phyloP scores from a whole-genome alignment of 345 rosid genomes.

The Anastatica hierochuntica region DNA sequence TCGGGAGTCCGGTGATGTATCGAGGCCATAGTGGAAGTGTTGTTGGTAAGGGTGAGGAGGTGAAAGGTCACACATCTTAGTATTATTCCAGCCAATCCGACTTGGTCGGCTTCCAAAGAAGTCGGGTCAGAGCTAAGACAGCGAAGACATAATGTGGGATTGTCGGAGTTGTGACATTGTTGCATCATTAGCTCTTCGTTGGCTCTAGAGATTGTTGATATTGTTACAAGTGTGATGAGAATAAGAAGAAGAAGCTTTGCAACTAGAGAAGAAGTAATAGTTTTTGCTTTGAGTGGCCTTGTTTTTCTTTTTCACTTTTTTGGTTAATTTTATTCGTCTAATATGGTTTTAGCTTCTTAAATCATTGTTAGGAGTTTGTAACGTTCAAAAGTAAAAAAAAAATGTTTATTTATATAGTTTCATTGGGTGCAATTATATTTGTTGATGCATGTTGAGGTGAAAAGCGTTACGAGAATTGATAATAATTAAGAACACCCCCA shows the following conservation, averaged over 20 bases:
- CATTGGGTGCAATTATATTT: constrained; percentile 9
- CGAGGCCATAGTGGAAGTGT: constrained; percentile 1
- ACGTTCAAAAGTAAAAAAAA: constrained; percentile 17
- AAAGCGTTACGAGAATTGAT: background rate
- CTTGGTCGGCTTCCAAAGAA: constrained; percentile 1
- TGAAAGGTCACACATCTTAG: constrained; percentile 15
- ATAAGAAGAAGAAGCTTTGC: constrained; percentile 15
- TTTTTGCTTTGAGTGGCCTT: background rate
- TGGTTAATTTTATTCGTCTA: background rate
- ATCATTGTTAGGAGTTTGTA: background rate
- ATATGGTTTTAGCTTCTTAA: no score
- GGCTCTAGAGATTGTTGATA: constrained; percentile 1
- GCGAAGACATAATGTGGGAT: constrained; percentile 20
- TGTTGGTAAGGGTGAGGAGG: constrained; percentile 14
- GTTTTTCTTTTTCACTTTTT: background rate
- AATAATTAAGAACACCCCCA: no score
- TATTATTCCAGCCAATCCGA: constrained; percentile 20
- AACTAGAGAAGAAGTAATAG: background rate
- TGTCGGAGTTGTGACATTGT: constrained; percentile 22
- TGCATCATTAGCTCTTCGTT: constrained; percentile 21
- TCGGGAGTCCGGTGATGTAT: background rate
- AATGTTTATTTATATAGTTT: no score
- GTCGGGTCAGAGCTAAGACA: constrained; percentile 11
- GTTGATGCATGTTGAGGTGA: constrained; percentile 1
- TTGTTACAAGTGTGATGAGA: constrained; percentile 1